Evolutionary conservation across 352 stramenopile species (phyloP).

Genomic region (Phytopythium ostracodes): DNA sequence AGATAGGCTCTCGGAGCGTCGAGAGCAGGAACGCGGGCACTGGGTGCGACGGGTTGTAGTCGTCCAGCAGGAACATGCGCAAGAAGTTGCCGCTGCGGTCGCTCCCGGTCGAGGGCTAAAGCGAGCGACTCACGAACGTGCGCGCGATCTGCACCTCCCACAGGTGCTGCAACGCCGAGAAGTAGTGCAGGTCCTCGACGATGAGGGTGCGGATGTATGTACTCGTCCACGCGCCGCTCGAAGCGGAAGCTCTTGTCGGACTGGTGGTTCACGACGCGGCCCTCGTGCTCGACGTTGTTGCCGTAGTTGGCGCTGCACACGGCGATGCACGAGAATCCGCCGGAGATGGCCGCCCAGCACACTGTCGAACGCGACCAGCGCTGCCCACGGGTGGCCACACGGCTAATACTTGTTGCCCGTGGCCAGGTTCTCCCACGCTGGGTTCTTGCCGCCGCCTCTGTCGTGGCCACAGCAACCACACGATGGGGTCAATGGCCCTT

Average conservation of each 20-base stretch:
- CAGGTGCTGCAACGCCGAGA: constrained; percentile 36
- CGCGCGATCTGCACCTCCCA: constrained; percentile 43
- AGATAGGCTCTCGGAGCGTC: constrained; percentile 16
- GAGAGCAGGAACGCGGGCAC: constrained; percentile 25
- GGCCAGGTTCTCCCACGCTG: constrained; percentile 24
- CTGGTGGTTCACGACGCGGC: constrained; percentile 34
- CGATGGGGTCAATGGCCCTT: not conserved
- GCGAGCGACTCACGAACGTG: constrained; percentile 25
- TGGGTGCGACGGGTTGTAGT: constrained; percentile 30
- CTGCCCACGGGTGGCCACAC: constrained; percentile 32
- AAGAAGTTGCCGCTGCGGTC: constrained; percentile 33
- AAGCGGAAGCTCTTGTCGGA: constrained; percentile 50
- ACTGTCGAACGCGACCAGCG: constrained; percentile 34
- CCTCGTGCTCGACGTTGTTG: constrained; percentile 32
- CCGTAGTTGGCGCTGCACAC: constrained; percentile 36
- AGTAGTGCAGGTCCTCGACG: constrained; percentile 34
- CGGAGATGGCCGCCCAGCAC: constrained; percentile 27
- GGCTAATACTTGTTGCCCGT: constrained; percentile 21
- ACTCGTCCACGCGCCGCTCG: constrained; percentile 23
- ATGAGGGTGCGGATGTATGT: constrained; percentile 42
- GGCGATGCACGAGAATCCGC: constrained; percentile 26
- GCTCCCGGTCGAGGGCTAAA: not conserved
- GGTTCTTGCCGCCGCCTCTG: constrained; percentile 34
- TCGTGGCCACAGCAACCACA: not conserved
- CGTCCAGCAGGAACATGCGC: constrained; percentile 26